Conservation (phyloP, 208 protist species). For the Acanthamoeba sp. region DNA sequence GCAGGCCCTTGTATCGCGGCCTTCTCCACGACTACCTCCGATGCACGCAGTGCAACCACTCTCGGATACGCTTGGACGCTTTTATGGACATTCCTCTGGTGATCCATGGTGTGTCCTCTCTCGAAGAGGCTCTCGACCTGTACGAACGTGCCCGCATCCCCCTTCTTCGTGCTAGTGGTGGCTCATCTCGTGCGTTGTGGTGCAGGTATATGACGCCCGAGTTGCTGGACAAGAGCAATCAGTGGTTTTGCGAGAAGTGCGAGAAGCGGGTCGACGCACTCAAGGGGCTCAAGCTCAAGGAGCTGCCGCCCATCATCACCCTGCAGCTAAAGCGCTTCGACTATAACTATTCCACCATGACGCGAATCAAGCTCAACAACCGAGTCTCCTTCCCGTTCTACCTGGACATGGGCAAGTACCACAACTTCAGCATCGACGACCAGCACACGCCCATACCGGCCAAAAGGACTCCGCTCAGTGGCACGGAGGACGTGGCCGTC, state of each 20-base stretch:
- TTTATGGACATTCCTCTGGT: slow-evolving; percentile 77
- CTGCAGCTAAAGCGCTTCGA: slow-evolving; percentile 87
- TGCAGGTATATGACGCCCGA: slow-evolving; percentile 67
- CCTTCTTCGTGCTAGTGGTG: background rate
- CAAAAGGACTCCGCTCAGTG: background rate
- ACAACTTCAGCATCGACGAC: background rate
- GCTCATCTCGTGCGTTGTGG: too few relatives aligned
- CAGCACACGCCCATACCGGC: background rate
- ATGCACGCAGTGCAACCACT: slow-evolving; percentile 72
- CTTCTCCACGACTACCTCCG: slow-evolving; percentile 64
- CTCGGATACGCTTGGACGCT: slow-evolving; percentile 1
- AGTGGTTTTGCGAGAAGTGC: slow-evolving; percentile 78
- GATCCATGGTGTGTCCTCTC: slow-evolving; percentile 51
- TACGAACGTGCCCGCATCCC: background rate
- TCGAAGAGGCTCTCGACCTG: slow-evolving; percentile 76
- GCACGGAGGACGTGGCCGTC: background rate
- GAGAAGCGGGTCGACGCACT: slow-evolving; percentile 78
- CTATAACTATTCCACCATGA: slow-evolving; percentile 84
- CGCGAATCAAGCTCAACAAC: slow-evolving; percentile 84
- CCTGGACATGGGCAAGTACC: slow-evolving; percentile 77
- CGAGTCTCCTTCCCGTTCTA: slow-evolving; percentile 77
- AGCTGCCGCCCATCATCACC: slow-evolving; percentile 82
- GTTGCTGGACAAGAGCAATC: slow-evolving; percentile 53
- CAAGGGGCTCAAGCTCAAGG: slow-evolving; percentile 80
- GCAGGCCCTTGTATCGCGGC: slow-evolving; percentile 46